phyloP scores from a whole-genome alignment of 2,329 filamentous ascomycete genomes.

The Rhexocercosporidium sp. region DNA sequence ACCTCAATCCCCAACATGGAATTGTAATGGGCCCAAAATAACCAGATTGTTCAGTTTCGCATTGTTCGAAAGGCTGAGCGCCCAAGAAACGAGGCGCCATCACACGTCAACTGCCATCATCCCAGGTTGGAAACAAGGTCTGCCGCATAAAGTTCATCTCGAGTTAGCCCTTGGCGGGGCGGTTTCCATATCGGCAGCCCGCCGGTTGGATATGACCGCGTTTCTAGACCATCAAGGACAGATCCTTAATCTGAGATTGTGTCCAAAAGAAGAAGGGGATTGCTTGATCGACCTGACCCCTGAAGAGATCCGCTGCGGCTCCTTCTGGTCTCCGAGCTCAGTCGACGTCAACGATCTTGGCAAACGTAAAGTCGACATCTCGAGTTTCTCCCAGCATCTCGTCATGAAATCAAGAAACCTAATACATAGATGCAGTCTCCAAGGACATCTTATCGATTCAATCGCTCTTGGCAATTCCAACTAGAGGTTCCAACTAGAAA shows the following conservation, averaged over 20 bases:
- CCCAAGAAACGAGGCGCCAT: constrained; percentile 8
- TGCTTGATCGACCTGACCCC: constrained; percentile 20
- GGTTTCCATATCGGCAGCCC: not conserved
- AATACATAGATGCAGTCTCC: too few species aligned
- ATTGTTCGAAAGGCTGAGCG: constrained; percentile 19
- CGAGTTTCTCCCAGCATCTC: not conserved
- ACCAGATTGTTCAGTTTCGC: constrained; percentile 29
- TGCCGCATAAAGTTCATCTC: constrained; percentile 25
- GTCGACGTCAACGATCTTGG: constrained; percentile 1
- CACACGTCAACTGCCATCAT: not conserved
- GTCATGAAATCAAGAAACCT: not conserved
- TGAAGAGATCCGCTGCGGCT: constrained; percentile 16
- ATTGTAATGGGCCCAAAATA: constrained; percentile 20
- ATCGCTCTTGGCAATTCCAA: not conserved
- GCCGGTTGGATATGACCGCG: constrained; percentile 3
- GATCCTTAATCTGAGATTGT: constrained; percentile 20
- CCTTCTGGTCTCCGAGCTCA: not conserved
- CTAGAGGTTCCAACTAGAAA: not conserved
- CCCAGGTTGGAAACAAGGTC: constrained; percentile 2
- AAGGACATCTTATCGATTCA: not conserved
- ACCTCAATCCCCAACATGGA: not conserved
- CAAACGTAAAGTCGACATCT: not conserved
- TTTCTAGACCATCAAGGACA: not conserved
- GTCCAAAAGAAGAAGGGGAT: constrained; percentile 4
- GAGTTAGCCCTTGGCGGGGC: constrained; percentile 14